Conservation (phyloP, 2,329 filamentous ascomycete species). For the Colletotrichum shisoi region DNA sequence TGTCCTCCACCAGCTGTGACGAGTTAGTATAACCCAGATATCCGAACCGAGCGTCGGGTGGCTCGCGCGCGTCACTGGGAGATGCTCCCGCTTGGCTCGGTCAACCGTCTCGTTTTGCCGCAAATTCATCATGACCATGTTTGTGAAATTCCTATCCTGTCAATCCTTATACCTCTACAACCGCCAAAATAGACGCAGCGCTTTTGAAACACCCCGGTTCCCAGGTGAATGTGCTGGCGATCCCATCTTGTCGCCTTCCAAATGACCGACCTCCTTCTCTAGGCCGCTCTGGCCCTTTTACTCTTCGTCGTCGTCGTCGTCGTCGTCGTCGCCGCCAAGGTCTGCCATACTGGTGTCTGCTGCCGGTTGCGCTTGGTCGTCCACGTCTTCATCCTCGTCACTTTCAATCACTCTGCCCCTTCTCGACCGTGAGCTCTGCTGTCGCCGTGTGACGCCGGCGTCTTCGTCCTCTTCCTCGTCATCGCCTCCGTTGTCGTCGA, state of each 20-base stretch:
- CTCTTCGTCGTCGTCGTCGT: constrained; percentile 48
- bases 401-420: constrained; percentile 63
- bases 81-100: no score
- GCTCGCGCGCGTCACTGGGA: background rate
- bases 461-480: constrained; percentile 59
- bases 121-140: constrained; percentile 22
- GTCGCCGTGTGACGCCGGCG: constrained; percentile 58
- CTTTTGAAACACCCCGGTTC: constrained; percentile 22
- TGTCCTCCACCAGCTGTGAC: background rate
- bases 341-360: constrained; percentile 56
- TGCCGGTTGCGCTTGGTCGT: constrained; percentile 42
- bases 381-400: constrained; percentile 60
- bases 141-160: constrained; percentile 30
- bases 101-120: background rate
- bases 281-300: constrained; percentile 21
- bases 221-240: constrained; percentile 13
- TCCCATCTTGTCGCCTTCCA: constrained; percentile 12
- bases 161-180: constrained; percentile 32
- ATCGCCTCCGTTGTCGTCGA: constrained; percentile 54
- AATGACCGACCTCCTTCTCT: background rate
- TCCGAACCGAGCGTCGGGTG: constrained; percentile 22
- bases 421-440: constrained; percentile 57
- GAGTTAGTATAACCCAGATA: constrained; percentile 5
- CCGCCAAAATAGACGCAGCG: constrained; percentile 28
- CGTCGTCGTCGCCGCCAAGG: constrained; percentile 42